These are phyloP conservation scores for Cercospora janseana DNA, from an alignment of 2,329 filamentous ascomycete species.

Conservation along the genomic window DNA sequence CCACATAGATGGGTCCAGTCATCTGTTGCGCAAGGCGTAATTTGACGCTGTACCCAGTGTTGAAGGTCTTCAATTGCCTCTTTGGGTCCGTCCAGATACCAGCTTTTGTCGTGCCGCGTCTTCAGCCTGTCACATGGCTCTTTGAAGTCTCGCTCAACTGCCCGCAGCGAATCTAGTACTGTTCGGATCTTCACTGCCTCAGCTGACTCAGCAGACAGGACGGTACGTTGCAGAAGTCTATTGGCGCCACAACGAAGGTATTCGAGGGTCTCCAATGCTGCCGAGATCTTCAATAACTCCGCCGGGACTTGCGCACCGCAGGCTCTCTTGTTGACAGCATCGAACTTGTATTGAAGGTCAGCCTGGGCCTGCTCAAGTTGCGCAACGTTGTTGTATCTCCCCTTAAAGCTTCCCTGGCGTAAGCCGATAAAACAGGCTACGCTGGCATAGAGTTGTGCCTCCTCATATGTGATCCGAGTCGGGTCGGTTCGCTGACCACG, in stretches of 20 bases:
- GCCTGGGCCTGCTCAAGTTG: neutral
- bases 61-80: neutral
- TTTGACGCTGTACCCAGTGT: neutral
- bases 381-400: neutral
- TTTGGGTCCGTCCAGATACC: neutral
- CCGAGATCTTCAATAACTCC: neutral
- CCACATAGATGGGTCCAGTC: neutral
- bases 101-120: neutral
- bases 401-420: neutral
- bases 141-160: neutral
- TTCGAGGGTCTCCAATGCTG: neutral
- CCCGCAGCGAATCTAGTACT: neutral
- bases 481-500: neutral
- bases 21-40: neutral
- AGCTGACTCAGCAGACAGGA: no score
- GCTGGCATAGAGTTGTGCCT: neutral
- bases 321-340: neutral
- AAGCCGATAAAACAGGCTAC: neutral
- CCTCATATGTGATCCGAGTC: neutral
- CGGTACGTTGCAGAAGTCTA: neutral
- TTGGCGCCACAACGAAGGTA: neutral
- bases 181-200: neutral
- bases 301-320: neutral
- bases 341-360: neutral
- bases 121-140: neutral